Base-by-base conservation (phyloP, 352 stramenopile species). In the Aphanomyces invadans region DNA sequence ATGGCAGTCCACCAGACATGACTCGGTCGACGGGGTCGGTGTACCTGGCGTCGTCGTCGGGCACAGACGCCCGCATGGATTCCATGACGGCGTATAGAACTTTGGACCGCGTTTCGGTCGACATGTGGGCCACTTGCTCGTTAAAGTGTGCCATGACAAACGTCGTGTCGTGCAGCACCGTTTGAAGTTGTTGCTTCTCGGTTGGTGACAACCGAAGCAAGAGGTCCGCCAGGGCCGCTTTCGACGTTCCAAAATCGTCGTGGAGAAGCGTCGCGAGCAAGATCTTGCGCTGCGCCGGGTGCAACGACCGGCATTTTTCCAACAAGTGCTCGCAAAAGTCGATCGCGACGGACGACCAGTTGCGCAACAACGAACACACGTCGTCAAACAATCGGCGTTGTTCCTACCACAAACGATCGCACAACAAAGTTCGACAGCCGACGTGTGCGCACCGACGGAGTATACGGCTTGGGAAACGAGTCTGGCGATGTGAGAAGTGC, bases 91-190 rank as follows among this genome's bases (percentile, higher is more conserved):
- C 46, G 21, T 59, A 59, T 1, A 67, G 29, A 4, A 67, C 60
- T 9, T 57, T 67, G 15, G 48, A 19, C 9, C 60, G 60, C 44
- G 54, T 67, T 26, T 67, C 60, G 26, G 4, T 48, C 21, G 38
- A 32, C 60, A 67, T 67, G 32, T 19, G 11, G 15, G 60, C 21
- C 46, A 67, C 21, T 2, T 67, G 45, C 10, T 67, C 48, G 38
- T 67, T 56, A 33, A 67, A 67, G 7, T 25, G 29, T 9, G 15
- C 42, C 4, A 67, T 15, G 5, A 59, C 15, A 23, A 67, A 67
- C 2, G 48, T 38, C 12, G 21, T 39, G 19, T 57, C 49, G 29
- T 38, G 25, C 12, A 29, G 25, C 19, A 57, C 19, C 11, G 29
- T 15, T n/a, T 57, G 49, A 32, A 57, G 29, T 33, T 57, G 19